Evolutionary conservation across 305 asterid genomes (phyloP), one percentile per base, ranked within the genome.

Genomic region (Solanum aculeatissimum): DNA sequence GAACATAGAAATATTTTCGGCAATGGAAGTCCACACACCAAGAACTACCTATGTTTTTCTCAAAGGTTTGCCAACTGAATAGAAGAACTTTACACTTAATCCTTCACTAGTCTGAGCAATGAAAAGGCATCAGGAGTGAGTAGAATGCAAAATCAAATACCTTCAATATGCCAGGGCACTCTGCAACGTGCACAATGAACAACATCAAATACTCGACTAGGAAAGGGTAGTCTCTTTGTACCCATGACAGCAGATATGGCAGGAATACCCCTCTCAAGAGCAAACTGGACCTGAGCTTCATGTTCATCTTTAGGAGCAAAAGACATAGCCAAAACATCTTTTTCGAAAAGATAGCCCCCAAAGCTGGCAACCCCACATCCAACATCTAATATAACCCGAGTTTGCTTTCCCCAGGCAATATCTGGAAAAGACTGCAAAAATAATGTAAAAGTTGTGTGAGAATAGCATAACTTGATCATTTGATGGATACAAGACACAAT

Each of bases 251-350:
- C 90, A 40, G 90, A 88, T 83, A 88, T 84, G 58, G 86, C 89
- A 72, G 89, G 90, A 83, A 88, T 86, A 69, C 89, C 90, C 85
- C 90, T 88, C 57, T 86, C 90, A 23, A 88, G 89, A 27, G 89
- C 88, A 84, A 88, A 88, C 69, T 88, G 90, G 82, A 86, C 86
- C 82, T 88, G 90, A 84, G 90, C 90, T 88, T 88, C 90, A 86
- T 86, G 88, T 84, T 88, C 90, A 75, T 88, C 89, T 86, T 88
- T 88, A 16, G 90, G 90, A 60, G 89, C 87, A 11, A 88, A 40
- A 29, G 90, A 88, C 89, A 88, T 88, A 62, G 90, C 49, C 60
- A 86, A 62, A 19, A 86, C 87, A 85, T 84, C 89, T 84, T 47
- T 86, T 27, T 86, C 90, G 43, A 88, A 88, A 68, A 88, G 87